These are phyloP conservation scores for Aspergillus ibericus DNA, from an alignment of 2,329 filamentous ascomycete species.

Conservation along the genomic window DNA sequence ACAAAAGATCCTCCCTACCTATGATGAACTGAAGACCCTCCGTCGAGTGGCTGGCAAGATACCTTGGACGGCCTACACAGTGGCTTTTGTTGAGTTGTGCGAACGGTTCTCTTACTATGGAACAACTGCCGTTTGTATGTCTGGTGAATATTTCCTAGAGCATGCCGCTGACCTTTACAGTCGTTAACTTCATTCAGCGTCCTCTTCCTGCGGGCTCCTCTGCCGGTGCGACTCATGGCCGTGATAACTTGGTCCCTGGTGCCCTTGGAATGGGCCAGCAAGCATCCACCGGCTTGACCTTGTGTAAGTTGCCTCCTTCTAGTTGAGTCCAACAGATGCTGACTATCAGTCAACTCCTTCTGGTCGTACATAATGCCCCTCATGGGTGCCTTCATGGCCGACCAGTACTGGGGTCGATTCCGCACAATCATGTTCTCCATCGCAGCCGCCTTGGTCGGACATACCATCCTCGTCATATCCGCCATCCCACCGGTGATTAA, in stretches of 20 bases:
- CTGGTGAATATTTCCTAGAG: too few species aligned
- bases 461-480: conserved; percentile 65
- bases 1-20: conserved; percentile 25
- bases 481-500: conserved; percentile 64
- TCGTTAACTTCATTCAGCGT: conserved; percentile 64
- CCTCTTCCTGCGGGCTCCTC: conserved; percentile 55
- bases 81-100: conserved; percentile 72
- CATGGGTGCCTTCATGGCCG: conserved; percentile 61
- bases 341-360: conserved; percentile 55
- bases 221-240: conserved; percentile 46
- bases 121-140: conserved; percentile 63
- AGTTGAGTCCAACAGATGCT: background rate
- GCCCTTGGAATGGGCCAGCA: conserved; percentile 61
- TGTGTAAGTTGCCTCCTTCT: conserved; percentile 37
- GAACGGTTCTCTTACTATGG: conserved; percentile 80
- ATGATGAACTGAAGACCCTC: conserved; percentile 35
- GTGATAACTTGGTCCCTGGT: conserved; percentile 39
- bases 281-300: conserved; percentile 53
- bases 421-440: conserved; percentile 68
- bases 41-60: conserved; percentile 47
- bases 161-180: conserved; percentile 24
- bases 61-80: conserved; percentile 65
- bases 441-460: conserved; percentile 63
- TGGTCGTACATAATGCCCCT: conserved; percentile 63
- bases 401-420: conserved; percentile 69